Conservation (phyloP, 1,284 basidiomycete species). For the Trametes sp. region DNA sequence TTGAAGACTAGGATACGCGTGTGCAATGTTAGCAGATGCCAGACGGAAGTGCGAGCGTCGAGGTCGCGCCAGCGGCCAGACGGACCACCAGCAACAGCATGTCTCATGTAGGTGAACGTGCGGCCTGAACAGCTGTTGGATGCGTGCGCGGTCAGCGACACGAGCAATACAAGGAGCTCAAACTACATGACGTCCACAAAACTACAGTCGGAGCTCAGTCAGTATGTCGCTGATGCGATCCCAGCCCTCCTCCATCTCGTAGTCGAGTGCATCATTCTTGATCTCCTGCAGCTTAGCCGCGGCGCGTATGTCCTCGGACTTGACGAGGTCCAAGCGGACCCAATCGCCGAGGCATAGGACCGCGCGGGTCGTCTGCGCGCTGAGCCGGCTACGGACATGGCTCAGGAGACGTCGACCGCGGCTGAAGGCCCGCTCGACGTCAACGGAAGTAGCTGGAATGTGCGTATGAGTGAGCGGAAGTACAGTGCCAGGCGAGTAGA, state of each 20-base stretch:
- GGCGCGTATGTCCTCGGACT: not conserved
- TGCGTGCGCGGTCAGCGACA: too few species aligned
- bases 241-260: not conserved
- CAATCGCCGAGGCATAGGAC: constrained; percentile 44
- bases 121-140: too few species aligned
- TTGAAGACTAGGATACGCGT: too few species aligned
- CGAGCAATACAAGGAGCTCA: not conserved
- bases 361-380: constrained; percentile 38
- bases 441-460: constrained; percentile 36
- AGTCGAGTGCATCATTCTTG: not conserved
- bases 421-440: constrained; percentile 45
- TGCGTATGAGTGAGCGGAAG: not conserved
- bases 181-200: not conserved
- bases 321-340: constrained; percentile 11
- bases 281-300: not conserved
- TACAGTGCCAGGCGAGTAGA: not conserved
- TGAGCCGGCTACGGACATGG: constrained; percentile 41
- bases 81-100: too few species aligned
- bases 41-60: too few species aligned
- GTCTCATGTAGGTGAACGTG: too few species aligned
- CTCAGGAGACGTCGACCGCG: constrained; percentile 40
- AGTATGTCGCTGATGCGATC: not conserved
- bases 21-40: too few species aligned
- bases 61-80: too few species aligned
- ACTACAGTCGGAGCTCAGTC: not conserved